phyloP scores from a whole-genome alignment of 805 yeast species.

The Candida nemodendra region DNA sequence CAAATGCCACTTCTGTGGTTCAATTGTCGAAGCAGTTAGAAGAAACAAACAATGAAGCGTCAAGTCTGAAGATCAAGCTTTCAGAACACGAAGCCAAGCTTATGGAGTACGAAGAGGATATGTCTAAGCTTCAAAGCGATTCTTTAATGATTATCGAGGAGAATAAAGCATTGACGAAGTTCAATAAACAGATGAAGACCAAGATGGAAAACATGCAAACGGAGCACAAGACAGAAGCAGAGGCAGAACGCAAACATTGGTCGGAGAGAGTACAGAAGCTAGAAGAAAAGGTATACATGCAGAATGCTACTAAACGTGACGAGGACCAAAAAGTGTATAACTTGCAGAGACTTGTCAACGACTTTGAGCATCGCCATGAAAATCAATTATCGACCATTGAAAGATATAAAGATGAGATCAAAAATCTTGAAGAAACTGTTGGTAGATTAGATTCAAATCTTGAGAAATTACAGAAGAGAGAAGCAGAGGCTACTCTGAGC shows the following conservation, averaged over 20 bases:
- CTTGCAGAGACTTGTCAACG: slow-evolving; percentile 53
- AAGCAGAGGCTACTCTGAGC: slow-evolving; percentile 42
- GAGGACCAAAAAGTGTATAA: slow-evolving; percentile 48
- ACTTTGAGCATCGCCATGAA: slow-evolving; percentile 49
- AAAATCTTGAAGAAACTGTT: slow-evolving; percentile 52
- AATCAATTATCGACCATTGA: slow-evolving; percentile 50
- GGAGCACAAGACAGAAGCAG: slow-evolving; percentile 52
- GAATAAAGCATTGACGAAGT: slow-evolving; percentile 58
- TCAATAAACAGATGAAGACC: slow-evolving; percentile 47
- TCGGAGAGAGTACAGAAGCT: slow-evolving; percentile 51
- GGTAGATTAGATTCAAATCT: slow-evolving; percentile 44
- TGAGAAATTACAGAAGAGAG: slow-evolving; percentile 41
- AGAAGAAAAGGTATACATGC: slow-evolving; percentile 47
- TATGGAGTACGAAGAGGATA: slow-evolving; percentile 23
- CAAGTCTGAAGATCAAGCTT: slow-evolving; percentile 31
- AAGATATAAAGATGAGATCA: slow-evolving; percentile 58
- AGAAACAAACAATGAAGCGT: slow-evolving; percentile 31
- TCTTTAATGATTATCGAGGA: slow-evolving; percentile 62
- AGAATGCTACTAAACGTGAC: slow-evolving; percentile 49
- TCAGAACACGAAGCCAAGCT: slow-evolving; percentile 21
- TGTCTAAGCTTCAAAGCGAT: slow-evolving; percentile 47
- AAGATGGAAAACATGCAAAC: slow-evolving; percentile 48
- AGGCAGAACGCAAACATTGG: slow-evolving; percentile 55
- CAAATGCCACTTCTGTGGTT: slow-evolving; percentile 29
- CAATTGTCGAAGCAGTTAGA: slow-evolving; percentile 37